Evolutionary conservation across 2,329 filamentous ascomycete species (phyloP).

Genomic region (Periglandula ipomoeae): DNA sequence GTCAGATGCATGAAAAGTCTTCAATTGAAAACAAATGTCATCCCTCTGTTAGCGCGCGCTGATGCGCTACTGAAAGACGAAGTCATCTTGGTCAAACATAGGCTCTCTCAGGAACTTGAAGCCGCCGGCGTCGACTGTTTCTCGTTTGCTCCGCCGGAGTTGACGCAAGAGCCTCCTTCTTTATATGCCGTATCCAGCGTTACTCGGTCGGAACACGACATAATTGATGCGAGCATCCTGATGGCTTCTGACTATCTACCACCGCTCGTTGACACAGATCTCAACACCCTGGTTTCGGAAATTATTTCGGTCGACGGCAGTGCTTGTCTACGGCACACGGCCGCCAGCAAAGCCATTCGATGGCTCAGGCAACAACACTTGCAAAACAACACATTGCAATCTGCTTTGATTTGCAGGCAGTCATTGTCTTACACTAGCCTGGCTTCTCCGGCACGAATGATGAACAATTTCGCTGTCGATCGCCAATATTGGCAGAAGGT

Average conservation of each 20-base stretch:
- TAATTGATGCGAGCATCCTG: slow-evolving; percentile 84
- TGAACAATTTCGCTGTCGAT: not conserved
- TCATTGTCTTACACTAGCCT: not conserved
- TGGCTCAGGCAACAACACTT: slow-evolving; percentile 45
- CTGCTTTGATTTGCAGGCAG: slow-evolving; percentile 4
- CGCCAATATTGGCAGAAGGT: slow-evolving; percentile 21
- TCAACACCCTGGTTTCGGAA: slow-evolving; percentile 57
- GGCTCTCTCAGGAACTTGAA: slow-evolving; percentile 46
- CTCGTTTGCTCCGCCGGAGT: slow-evolving; percentile 42
- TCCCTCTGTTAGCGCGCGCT: slow-evolving; percentile 70
- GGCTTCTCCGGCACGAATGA: not conserved
- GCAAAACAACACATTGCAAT: slow-evolving; percentile 7
- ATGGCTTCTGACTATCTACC: slow-evolving; percentile 89
- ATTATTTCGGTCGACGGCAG: slow-evolving; percentile 73
- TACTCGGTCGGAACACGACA: slow-evolving; percentile 61
- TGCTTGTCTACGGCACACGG: slow-evolving; percentile 71
- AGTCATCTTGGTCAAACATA: slow-evolving; percentile 48
- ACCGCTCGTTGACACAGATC: slow-evolving; percentile 68
- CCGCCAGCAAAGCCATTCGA: slow-evolving; percentile 70
- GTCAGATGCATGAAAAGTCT: slow-evolving; percentile 64
- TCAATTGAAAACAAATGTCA: slow-evolving; percentile 67
- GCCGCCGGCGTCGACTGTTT: slow-evolving; percentile 55
- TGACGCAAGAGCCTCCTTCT: slow-evolving; percentile 23
- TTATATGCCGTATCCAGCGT: slow-evolving; percentile 74
- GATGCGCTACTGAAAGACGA: slow-evolving; percentile 57